Evolutionary conservation across 139 green algal genomes (phyloP).

Genomic region (Tetraselmis striata): DNA sequence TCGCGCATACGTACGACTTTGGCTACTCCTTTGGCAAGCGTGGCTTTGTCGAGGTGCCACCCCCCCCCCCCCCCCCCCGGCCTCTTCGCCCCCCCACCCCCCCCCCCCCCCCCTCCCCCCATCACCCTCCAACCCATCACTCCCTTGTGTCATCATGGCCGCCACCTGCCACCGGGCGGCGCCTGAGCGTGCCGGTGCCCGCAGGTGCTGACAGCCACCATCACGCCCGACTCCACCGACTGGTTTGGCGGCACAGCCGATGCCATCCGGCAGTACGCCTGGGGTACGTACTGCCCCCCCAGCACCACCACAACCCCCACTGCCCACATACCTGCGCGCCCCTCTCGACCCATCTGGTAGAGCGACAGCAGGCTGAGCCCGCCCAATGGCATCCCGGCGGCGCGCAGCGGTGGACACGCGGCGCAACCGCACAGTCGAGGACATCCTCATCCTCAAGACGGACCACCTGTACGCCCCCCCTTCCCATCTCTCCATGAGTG

Average conservation of each 20-base stretch:
- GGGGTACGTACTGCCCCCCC: constrained; percentile 16
- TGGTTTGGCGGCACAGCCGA: constrained; percentile 59
- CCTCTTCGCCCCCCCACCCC: too few relatives aligned
- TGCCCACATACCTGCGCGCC: too few relatives aligned
- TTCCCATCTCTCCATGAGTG: background rate
- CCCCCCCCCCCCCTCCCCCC: too few relatives aligned
- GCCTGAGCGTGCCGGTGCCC: background rate
- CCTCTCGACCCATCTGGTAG: too few relatives aligned
- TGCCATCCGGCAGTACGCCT: constrained; percentile 47
- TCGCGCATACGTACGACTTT: constrained; percentile 52
- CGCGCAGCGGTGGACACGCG: background rate
- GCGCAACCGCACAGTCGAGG: constrained; percentile 23
- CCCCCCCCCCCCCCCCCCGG: too few relatives aligned
- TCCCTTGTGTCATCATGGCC: too few relatives aligned
- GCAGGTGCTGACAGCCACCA: constrained; percentile 39
- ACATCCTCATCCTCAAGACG: constrained; percentile 40
- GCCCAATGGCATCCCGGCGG: too few relatives aligned
- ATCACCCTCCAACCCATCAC: too few relatives aligned
- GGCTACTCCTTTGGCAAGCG: constrained; percentile 7
- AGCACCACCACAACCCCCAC: too few relatives aligned
- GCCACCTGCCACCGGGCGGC: too few relatives aligned
- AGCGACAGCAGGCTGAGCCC: too few relatives aligned
- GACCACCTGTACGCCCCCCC: background rate
- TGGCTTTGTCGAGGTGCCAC: background rate
- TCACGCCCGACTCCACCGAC: constrained; percentile 40